phyloP scores from a whole-genome alignment of 2,329 filamentous ascomycete genomes.

The Graphilbum fragrans region DNA sequence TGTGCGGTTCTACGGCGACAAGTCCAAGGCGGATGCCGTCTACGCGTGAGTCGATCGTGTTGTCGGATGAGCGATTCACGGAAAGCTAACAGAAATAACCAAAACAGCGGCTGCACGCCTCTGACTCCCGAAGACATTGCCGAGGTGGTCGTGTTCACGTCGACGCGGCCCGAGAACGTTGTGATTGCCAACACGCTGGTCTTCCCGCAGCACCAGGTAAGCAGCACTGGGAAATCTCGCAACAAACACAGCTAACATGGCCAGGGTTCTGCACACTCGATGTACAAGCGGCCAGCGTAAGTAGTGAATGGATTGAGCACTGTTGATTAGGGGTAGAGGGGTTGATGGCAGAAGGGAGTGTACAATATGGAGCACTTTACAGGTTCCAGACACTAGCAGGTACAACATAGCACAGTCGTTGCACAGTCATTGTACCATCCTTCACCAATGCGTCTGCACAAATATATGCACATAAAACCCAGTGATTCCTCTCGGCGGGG shows the following conservation, averaged over 20 bases:
- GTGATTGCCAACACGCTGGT: slow-evolving; percentile 79
- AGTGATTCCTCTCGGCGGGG: too few species aligned
- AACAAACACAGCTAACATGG: neutral
- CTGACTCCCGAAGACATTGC: slow-evolving; percentile 85
- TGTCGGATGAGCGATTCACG: too few species aligned
- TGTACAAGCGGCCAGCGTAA: neutral
- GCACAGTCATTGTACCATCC: too few species aligned
- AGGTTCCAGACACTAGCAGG: too few species aligned
- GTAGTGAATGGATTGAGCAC: too few species aligned
- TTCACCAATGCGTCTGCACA: too few species aligned
- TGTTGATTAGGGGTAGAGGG: too few species aligned
- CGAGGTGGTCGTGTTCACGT: slow-evolving; percentile 78
- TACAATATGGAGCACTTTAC: too few species aligned
- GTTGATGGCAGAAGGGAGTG: too few species aligned
- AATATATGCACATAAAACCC: too few species aligned
- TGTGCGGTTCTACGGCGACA: slow-evolving; percentile 80
- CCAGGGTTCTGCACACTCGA: neutral
- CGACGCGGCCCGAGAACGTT: slow-evolving; percentile 76
- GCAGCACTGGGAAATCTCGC: neutral
- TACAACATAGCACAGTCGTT: too few species aligned
- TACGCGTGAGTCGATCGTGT: slow-evolving; percentile 57
- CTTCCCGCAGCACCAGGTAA: slow-evolving; percentile 76
- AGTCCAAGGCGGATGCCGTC: slow-evolving; percentile 77
- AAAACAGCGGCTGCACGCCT: slow-evolving; percentile 59
- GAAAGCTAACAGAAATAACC: neutral